phyloP scores from a whole-genome alignment of 331 rosid genomes.

The Arachis monticola region DNA sequence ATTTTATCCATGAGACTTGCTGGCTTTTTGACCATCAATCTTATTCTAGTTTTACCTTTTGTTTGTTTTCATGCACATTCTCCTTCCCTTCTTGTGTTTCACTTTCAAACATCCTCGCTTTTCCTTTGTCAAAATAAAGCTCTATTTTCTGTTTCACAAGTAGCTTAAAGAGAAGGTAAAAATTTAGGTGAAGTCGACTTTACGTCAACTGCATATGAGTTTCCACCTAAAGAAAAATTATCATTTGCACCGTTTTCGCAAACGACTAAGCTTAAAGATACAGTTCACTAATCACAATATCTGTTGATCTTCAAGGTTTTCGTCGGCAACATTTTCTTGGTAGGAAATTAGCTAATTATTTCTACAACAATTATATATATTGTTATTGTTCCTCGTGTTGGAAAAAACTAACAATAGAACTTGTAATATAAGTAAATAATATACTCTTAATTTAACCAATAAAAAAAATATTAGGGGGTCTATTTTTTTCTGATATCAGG shows the following conservation, averaged over 20 bases:
- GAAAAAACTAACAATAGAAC: no score
- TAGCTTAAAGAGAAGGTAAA: background rate
- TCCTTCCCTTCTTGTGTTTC: constrained; percentile 52
- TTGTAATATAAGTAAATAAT: no score
- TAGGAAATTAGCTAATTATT: background rate
- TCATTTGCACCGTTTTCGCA: constrained; percentile 33
- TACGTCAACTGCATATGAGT: no score
- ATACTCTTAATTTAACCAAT: no score
- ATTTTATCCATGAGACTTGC: constrained; percentile 39
- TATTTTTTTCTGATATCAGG: no score
- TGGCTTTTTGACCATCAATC: constrained; percentile 75
- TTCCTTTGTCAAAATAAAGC: constrained; percentile 41
- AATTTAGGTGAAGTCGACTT: no score
- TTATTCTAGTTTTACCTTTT: constrained; percentile 47
- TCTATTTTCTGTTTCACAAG: constrained; percentile 21
- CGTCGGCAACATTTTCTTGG: background rate
- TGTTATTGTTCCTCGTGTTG: background rate
- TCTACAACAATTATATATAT: background rate
- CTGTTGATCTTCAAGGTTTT: background rate
- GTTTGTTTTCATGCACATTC: constrained; percentile 50
- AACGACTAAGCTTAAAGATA: background rate
- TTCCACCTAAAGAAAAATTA: background rate
- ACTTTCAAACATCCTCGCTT: constrained; percentile 46
- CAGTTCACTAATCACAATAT: background rate
- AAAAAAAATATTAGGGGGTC: no score